A percentile compares a stretch with the other conserved stretches of the same genome.
These are phyloP conservation scores for Hypoxylon cercidicola DNA, from an alignment of 495 filamentous ascomycete genomes.

Conservation along the genomic window DNA sequence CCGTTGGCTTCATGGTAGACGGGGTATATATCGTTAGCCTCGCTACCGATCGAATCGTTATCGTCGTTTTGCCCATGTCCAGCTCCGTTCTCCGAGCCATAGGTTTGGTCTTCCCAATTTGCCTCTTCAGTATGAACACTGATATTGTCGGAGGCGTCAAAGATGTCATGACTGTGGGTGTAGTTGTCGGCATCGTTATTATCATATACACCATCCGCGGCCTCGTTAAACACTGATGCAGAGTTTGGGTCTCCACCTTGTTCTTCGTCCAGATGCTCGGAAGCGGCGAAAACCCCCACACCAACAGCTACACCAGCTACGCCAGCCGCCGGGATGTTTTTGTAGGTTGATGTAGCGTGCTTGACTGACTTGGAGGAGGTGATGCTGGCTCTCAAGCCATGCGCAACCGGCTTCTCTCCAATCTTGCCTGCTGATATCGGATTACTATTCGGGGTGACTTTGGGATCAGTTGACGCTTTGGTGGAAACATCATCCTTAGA, in stretches of 20 bases:
- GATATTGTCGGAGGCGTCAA: neutral
- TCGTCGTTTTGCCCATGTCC: no score
- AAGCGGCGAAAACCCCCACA: neutral
- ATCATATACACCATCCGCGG: neutral
- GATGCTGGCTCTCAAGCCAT: neutral
- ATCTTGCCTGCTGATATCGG: neutral
- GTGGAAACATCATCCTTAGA: neutral
- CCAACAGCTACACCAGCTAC: neutral
- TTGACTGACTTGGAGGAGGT: neutral
- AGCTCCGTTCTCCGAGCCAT: no score
- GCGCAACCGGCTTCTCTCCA: neutral
- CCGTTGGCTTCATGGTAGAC: neutral
- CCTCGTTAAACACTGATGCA: neutral
- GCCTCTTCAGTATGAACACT: neutral
- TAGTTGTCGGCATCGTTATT: neutral
- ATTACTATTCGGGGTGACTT: neutral
- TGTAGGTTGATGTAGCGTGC: neutral
- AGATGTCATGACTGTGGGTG: neutral
- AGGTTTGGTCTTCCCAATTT: no score
- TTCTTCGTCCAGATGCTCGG: neutral
- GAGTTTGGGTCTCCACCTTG: neutral
- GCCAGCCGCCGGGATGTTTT: neutral
- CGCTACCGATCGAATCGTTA: no score
- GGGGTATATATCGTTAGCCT: no score
- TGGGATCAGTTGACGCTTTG: neutral